These are phyloP conservation scores for Cordyceps tenuipes DNA, from an alignment of 2,329 filamentous ascomycete species.

Conservation along the genomic window DNA sequence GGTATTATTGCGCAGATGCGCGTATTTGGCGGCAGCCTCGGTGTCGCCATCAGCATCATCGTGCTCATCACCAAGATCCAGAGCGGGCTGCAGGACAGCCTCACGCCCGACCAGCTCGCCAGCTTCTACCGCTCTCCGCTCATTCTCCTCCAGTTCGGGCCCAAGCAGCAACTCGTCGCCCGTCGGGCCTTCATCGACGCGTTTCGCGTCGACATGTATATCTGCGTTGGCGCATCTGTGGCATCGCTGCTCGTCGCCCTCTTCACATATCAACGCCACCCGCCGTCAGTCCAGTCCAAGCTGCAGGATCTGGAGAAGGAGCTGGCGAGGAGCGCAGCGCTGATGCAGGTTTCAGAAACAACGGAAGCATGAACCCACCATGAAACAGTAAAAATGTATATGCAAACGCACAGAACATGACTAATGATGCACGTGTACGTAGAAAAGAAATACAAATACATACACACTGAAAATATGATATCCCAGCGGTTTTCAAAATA, in stretches of 20 bases:
- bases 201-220: conserved; percentile 16
- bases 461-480: neutral
- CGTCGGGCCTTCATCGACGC: conserved; percentile 15
- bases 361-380: neutral
- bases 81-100: conserved; percentile 10
- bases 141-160: conserved; percentile 11
- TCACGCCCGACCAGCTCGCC: conserved; percentile 14
- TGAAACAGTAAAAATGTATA: neutral
- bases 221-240: conserved; percentile 15
- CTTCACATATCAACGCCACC: conserved; percentile 16
- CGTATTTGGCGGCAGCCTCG: conserved; percentile 21
- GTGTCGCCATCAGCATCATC: conserved; percentile 18
- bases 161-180: conserved; percentile 13
- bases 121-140: conserved; percentile 16
- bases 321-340: conserved; percentile 1
- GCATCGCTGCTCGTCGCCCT: conserved; percentile 13
- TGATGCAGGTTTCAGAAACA: neutral
- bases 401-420: neutral
- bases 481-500: neutral
- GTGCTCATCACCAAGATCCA: conserved; percentile 17
- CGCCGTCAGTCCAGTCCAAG: conserved; percentile 16
- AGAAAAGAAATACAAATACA: neutral
- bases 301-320: conserved; percentile 19
- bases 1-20: conserved; percentile 18
- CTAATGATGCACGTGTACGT: neutral